Evolutionary conservation across 2,329 filamentous ascomycete species (phyloP), one percentile per base, ranked within the genome.

Genomic region (Arthrobotrys musiformis): DNA sequence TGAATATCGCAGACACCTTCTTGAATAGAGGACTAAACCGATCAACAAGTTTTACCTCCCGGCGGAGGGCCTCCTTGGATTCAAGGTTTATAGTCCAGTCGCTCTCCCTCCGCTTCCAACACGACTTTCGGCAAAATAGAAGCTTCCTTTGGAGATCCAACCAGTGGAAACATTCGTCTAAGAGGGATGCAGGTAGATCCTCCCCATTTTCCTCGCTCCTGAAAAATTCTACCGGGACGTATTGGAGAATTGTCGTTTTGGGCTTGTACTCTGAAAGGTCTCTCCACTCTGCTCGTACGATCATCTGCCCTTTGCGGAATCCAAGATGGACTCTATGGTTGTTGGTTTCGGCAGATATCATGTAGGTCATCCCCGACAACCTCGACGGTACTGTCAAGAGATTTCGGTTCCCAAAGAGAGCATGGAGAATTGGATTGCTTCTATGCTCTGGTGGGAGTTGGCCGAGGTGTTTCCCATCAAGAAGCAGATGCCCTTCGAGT

Each of bases 151-250:
- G 56, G 0, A 89, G 11, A 46, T 91, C 83, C 2, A 91, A 82
- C 89, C 89, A 91, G 77, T 92, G 89, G 0, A 87, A 83, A 60
- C 87, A 90, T 5, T 85, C 82, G 0, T 86, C 81, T 0, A 89
- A 77, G 0, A 92, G 82, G 0, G 84, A 80, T 0, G 79, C 79
- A 0, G 90, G 90, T 0, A 91, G 81, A 78, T 90, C 88, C 33
- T 78, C 73, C 15, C 50, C 50, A 1, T 19, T 76, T 0, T 54
- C 15, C 0, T 79, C 70, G 0, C 52, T 35, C 24, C 67, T 78
- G 30, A 86, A 85, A 0, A 82, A 22, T 0, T 80, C 24, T 0
- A 81, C 77, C 0, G 84, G 84, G 2, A 86, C 79, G 4, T 83
- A 80, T 56, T 85, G 83, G 0, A 84, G 79, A 0, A 84, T 19